Conservation (phyloP, 2,329 filamentous ascomycete species). For the Plectosphaerella plurivora region DNA sequence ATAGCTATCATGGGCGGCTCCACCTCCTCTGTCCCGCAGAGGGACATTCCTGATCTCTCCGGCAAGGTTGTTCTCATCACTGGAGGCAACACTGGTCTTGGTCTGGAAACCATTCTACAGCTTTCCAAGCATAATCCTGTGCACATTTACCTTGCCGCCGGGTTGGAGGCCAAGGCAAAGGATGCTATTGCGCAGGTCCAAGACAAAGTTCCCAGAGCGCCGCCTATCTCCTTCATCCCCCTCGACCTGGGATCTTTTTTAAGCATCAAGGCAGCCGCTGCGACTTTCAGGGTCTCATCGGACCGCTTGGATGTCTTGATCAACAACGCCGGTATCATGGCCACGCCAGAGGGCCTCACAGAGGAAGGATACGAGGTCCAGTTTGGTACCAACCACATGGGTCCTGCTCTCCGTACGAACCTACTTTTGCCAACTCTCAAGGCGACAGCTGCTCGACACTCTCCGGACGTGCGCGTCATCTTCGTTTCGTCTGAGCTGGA, state of each 20-base stretch:
- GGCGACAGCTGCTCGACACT: conserved; percentile 16
- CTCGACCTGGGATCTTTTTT: conserved; percentile 10
- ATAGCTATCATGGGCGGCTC: too few relatives aligned
- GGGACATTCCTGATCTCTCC: conserved; percentile 25
- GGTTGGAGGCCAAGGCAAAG: conserved; percentile 4
- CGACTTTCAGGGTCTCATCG: conserved; percentile 12
- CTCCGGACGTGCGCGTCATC: conserved; percentile 14
- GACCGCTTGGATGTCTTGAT: conserved; percentile 38
- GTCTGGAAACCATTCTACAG: conserved; percentile 30
- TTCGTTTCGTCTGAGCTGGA: conserved; percentile 9
- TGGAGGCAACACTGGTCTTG: conserved; percentile 34
- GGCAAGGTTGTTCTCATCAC: conserved; percentile 32
- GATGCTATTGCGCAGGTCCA: conserved; percentile 4
- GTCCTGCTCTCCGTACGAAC: conserved; percentile 39
- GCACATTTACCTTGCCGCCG: conserved; percentile 13
- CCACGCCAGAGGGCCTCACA: conserved; percentile 26
- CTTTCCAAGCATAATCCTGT: conserved; percentile 27
- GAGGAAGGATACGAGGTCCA: conserved; percentile 43
- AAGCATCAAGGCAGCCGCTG: conserved; percentile 9
- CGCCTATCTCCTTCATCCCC: conserved; percentile 11
- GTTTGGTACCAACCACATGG: conserved; percentile 45
- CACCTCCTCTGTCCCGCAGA: conserved; percentile 5
- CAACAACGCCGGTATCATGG: conserved; percentile 42
- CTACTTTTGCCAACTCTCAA: conserved; percentile 25
- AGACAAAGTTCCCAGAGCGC: background rate